Conservation (phyloP, 345 rosid genomes). For the Eucalyptus albens region DNA sequence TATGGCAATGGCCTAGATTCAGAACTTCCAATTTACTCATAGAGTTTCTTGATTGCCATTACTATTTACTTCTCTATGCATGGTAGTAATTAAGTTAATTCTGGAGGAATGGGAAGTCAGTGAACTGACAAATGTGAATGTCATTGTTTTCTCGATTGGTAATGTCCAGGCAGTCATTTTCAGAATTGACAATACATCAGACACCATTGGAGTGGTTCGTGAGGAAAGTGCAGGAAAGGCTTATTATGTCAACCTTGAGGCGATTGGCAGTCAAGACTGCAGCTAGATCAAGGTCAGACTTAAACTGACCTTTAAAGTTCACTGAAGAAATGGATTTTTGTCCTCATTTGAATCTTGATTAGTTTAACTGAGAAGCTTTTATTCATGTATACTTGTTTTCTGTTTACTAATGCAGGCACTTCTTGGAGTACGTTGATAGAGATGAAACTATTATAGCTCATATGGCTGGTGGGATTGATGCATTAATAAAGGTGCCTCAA, state of each 20-base stretch:
- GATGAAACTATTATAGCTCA: slow-evolving; percentile 59
- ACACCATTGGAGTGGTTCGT: slow-evolving; percentile 61
- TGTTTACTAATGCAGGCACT: slow-evolving; percentile 32
- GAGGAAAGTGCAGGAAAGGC: slow-evolving; percentile 56
- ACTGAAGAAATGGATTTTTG: neutral
- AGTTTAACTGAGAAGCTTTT: neutral
- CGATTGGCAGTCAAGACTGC: slow-evolving; percentile 33
- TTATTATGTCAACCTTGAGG: slow-evolving; percentile 52
- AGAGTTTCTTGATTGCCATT: neutral
- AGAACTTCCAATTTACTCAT: neutral
- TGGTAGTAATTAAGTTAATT: neutral
- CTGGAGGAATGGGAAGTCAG: neutral
- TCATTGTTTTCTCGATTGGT: neutral
- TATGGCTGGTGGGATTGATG: slow-evolving; percentile 49
- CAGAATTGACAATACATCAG: slow-evolving; percentile 21
- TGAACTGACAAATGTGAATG: neutral
- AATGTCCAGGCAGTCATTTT: slow-evolving; percentile 35
- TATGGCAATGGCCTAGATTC: neutral
- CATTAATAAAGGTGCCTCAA: slow-evolving; percentile 37
- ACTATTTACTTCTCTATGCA: neutral
- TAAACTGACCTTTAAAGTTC: neutral
- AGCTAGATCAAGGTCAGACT: slow-evolving; percentile 41
- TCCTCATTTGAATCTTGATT: neutral
- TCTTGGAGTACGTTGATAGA: slow-evolving; percentile 51
- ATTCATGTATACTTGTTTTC: neutral